A percentile compares a stretch with the other conserved stretches of the same genome.
phyloP scores from a whole-genome alignment of 768 basidiomycete genomes.

The Lentinula guzmanii region DNA sequence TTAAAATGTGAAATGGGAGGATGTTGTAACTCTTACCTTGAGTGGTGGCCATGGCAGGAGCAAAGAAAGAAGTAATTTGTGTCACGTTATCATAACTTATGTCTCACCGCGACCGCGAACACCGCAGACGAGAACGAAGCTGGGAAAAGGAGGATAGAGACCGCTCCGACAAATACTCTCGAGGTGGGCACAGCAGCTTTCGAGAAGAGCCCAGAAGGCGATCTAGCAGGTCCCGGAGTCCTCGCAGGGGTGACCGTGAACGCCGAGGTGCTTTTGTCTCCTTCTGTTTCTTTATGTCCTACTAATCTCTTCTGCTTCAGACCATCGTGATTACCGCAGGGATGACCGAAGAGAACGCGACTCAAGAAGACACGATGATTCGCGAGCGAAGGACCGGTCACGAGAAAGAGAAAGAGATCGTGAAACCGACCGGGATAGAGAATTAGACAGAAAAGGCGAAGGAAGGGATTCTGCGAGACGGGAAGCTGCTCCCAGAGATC shows the following conservation, averaged over 20 bases:
- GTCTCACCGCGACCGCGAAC: conserved; percentile 58
- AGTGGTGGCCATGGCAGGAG: background rate
- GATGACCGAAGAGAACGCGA: conserved; percentile 27
- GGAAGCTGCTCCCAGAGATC: conserved; percentile 14
- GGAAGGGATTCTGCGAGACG: conserved; percentile 26
- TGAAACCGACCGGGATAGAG: conserved; percentile 32
- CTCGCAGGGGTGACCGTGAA: conserved; percentile 35
- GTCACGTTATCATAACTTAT: conserved; percentile 22
- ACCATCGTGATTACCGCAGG: background rate
- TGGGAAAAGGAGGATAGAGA: conserved; percentile 55
- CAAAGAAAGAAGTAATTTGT: conserved; percentile 5
- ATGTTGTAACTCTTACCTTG: background rate
- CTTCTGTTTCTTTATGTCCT: background rate
- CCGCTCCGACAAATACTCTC: conserved; percentile 34
- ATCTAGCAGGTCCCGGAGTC: conserved; percentile 36
- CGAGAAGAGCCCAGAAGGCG: conserved; percentile 40
- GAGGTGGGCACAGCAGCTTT: conserved; percentile 29
- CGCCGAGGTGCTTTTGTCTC: conserved; percentile 20
- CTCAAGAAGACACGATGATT: conserved; percentile 11
- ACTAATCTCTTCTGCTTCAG: background rate
- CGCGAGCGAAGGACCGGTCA: conserved; percentile 21
- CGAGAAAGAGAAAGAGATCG: conserved; percentile 19
- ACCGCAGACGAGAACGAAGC: conserved; percentile 55
- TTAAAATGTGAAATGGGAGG: background rate
- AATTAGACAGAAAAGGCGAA: conserved; percentile 32